Evolutionary conservation across 225 moss, liverwort and hornwort genomes (phyloP).

Genomic region (Anthoceros angustus): DNA sequence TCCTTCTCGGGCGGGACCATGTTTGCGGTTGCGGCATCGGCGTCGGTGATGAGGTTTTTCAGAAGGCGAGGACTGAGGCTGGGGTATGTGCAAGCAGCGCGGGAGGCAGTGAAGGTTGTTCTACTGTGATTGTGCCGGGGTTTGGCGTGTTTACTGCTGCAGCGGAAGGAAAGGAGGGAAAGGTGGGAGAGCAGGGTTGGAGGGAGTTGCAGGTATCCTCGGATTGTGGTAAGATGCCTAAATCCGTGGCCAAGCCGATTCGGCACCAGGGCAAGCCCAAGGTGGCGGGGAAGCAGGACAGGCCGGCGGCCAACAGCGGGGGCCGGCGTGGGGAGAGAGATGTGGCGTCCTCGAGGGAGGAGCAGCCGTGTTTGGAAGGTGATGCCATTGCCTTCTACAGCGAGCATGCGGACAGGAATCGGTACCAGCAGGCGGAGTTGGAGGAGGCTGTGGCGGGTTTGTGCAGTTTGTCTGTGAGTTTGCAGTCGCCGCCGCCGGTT

Average conservation of each 20-base stretch:
- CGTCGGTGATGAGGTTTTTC: no score
- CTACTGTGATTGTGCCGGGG: no score
- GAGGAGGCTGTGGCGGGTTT: not conserved
- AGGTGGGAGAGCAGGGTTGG: not conserved
- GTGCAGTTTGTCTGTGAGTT: not conserved
- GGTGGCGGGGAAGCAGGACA: not conserved
- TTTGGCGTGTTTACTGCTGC: no score
- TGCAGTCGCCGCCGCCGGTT: not conserved
- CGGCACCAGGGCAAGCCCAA: not conserved
- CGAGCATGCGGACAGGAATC: not conserved
- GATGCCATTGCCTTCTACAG: not conserved
- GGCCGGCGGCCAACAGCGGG: not conserved
- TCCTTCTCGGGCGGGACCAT: not conserved
- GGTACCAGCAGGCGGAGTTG: not conserved
- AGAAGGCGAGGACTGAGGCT: no score
- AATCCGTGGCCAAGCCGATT: not conserved
- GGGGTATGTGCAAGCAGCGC: no score
- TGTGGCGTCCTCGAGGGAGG: not conserved
- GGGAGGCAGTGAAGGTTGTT: no score
- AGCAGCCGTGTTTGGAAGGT: not conserved
- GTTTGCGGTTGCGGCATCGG: not conserved
- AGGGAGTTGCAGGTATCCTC: not conserved
- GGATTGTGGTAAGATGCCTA: not conserved
- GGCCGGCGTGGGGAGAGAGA: not conserved
- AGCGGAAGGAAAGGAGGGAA: not conserved